Percentiles rank a stretch among this genome's conserved stretches.
Conservation (phyloP, 306 rosid genomes). For the Ceratonia siliqua region DNA sequence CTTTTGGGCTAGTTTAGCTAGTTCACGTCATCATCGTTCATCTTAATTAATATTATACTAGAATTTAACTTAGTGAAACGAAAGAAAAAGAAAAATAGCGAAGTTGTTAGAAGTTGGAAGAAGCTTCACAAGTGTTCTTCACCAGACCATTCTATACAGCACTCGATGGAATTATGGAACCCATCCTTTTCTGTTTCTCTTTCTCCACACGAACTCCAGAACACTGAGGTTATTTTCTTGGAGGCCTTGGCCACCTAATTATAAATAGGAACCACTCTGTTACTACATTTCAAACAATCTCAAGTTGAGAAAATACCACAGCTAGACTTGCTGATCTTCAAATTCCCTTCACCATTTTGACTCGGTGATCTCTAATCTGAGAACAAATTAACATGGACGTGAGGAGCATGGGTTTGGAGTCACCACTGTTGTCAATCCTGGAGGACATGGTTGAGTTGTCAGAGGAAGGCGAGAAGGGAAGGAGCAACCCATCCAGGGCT, state of each 20-base stretch:
- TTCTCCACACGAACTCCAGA: neutral
- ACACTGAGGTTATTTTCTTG: slow-evolving; percentile 5
- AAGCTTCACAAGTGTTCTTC: neutral
- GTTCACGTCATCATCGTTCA: too few relatives aligned
- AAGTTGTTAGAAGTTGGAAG: too few relatives aligned
- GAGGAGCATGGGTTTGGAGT: slow-evolving; percentile 42
- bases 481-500: slow-evolving; percentile 38
- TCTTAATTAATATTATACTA: too few relatives aligned
- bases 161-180: neutral
- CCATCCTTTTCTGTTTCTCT: neutral
- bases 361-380: too few relatives aligned
- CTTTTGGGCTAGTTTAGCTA: too few relatives aligned
- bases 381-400: too few relatives aligned
- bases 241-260: too few relatives aligned
- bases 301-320: too few relatives aligned
- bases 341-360: too few relatives aligned
- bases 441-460: slow-evolving; percentile 52
- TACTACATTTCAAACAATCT: neutral
- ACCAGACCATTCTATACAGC: slow-evolving; percentile 12
- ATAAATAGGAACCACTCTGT: neutral
- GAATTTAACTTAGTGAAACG: too few relatives aligned
- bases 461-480: slow-evolving; percentile 40
- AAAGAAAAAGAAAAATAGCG: too few relatives aligned
- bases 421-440: slow-evolving; percentile 32
- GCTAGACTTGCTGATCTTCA: too few relatives aligned